Evolutionary conservation across 2,329 filamentous ascomycete genomes (phyloP).

Genomic region (Fusarium tanahbumbuense): DNA sequence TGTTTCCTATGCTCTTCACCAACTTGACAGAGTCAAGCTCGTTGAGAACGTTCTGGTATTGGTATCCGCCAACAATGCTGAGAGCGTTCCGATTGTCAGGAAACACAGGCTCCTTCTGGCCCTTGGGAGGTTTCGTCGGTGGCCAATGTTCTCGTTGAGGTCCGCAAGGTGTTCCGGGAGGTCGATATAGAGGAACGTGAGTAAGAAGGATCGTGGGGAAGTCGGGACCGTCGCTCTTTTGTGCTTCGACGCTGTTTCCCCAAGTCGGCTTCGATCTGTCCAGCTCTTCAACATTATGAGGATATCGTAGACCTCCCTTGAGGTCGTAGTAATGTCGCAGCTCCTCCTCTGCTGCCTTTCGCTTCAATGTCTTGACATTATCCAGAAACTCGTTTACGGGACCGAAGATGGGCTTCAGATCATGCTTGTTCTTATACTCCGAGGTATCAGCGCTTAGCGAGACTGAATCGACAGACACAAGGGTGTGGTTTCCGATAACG

Average conservation of each 20-base stretch:
- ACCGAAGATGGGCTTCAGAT: conserved; percentile 74
- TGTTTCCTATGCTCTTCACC: conserved; percentile 81
- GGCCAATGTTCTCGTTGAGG: conserved; percentile 87
- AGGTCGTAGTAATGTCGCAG: conserved; percentile 73
- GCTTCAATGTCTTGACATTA: conserved; percentile 71
- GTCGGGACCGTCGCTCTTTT: conserved; percentile 63
- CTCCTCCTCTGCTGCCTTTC: conserved; percentile 75
- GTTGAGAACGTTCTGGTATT: conserved; percentile 95
- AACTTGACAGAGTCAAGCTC: conserved; percentile 80
- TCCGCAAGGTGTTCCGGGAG: conserved; percentile 86
- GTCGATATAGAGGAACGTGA: conserved; percentile 89
- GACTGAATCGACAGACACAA: conserved; percentile 90
- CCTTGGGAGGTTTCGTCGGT: conserved; percentile 71
- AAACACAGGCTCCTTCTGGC: conserved; percentile 63
- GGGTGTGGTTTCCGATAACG: conserved; percentile 92
- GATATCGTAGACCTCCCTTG: conserved; percentile 64
- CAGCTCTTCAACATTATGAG: conserved; percentile 70
- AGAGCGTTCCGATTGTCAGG: conserved; percentile 83
- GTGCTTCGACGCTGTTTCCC: conserved; percentile 48
- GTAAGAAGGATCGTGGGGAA: conserved; percentile 90
- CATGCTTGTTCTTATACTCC: conserved; percentile 61
- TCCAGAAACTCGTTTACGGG: conserved; percentile 83
- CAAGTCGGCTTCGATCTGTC: conserved; percentile 55
- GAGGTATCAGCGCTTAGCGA: conserved; percentile 81
- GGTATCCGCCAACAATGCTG: conserved; percentile 81